Evolutionary conservation across 139 green algal species (phyloP), one percentile per base, ranked within the genome.

Genomic region (Micractinium sp.): DNA sequence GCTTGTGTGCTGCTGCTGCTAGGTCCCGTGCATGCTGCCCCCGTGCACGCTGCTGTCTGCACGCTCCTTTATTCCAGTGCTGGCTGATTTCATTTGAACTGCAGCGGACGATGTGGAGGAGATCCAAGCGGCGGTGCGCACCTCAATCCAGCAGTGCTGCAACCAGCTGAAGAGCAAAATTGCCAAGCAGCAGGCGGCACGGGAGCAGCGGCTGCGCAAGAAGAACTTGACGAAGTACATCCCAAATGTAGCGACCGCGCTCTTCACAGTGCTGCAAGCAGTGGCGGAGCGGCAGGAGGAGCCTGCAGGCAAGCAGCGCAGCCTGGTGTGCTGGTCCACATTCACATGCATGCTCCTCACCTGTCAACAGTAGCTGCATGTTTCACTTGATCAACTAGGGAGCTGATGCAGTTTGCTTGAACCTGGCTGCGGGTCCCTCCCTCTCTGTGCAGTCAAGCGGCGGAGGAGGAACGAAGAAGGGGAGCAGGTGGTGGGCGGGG

Each of bases 221-320:
- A 94, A 94, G 71, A 98, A 98, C 88, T 91, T 99, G 18, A 94
- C 92, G 35, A 98, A 97, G 89, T 99, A 99, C 92, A 97, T 99
- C 66, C 97, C 97, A 41, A 95, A 99, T 83, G 96, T 95, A 5
- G 92, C 93, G 23, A 77, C 87, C 0, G 93, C 93, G 47, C 76
- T 95, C 36, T 92, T 91, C 69, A 89, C 80, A 13, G 91, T 98
- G 60, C 88, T 97, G 38, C 41, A 89, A 36, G 86, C 75, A 23
- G 93, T 97, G 80, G 89, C 91, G 33, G 79, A 47, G 31, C 77
- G 31, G 20, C 47, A 75, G 25, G 77, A 77, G 15, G 38, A 77
- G 4, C 36, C 22, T 69, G 63, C 83, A 87, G 83, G 56, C 56
- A 86, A 86, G 56, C n/a, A 33, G n/a, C 60, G 87, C 76, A 88